Percentiles rank a stretch among this genome's conserved stretches.
Evolutionary conservation across 306 rosid genomes (phyloP).

Genomic region (Lathyrus tuberosus): DNA sequence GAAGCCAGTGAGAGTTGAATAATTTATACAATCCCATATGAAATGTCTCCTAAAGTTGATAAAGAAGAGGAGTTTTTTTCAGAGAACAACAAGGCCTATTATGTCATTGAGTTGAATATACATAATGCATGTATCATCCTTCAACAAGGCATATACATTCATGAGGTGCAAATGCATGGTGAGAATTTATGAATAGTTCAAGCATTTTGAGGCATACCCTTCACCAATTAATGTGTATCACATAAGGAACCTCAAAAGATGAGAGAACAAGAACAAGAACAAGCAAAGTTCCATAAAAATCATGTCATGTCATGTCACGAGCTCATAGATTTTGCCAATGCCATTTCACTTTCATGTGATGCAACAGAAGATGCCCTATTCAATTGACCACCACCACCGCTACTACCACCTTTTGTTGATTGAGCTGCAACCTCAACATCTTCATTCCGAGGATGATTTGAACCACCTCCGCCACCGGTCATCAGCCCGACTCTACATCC

Average conservation of each 20-base stretch:
- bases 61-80: constrained; percentile 16
- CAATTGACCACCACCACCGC: neutral
- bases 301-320: constrained; percentile 39
- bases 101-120: neutral
- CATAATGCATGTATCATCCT: constrained; percentile 19
- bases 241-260: constrained; percentile 28
- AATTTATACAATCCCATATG: constrained; percentile 6
- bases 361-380: constrained; percentile 37
- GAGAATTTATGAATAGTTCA: neutral
- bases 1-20: constrained; percentile 8
- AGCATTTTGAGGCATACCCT: constrained; percentile 10
- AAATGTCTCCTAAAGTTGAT: constrained; percentile 16
- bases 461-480: neutral
- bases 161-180: constrained; percentile 29
- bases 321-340: constrained; percentile 58
- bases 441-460: neutral
- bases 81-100: neutral
- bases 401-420: constrained; percentile 2
- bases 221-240: constrained; percentile 1
- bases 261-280: constrained; percentile 8
- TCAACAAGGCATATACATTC: constrained; percentile 31
- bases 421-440: constrained; percentile 36
- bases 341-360: constrained; percentile 73
- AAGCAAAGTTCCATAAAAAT: constrained; percentile 8
- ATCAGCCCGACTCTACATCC: constrained; percentile 45